Evolutionary conservation across 192 early-diverging fungal species (phyloP).

Genomic region (Coemansia sp.): DNA sequence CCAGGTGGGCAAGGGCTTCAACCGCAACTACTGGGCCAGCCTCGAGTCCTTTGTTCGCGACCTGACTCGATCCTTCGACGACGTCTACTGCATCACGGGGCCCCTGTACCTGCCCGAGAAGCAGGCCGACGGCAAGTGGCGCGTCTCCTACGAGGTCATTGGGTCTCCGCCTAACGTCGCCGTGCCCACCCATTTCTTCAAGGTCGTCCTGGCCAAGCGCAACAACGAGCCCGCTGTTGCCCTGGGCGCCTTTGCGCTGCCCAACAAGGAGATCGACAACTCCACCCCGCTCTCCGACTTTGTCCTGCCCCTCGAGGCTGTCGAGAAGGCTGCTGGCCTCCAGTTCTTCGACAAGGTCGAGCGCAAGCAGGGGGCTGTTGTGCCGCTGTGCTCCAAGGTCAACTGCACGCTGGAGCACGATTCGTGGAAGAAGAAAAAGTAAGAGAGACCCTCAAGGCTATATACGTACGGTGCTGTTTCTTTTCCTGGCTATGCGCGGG

Average conservation of each 20-base stretch:
- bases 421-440: slow-evolving; percentile 37
- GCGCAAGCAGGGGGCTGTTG: slow-evolving; percentile 28
- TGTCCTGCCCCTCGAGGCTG: slow-evolving; percentile 70
- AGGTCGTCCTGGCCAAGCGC: slow-evolving; percentile 74
- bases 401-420: slow-evolving; percentile 45
- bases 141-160: slow-evolving; percentile 86
- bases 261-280: slow-evolving; percentile 73
- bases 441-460: background rate
- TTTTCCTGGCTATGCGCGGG: too few relatives aligned
- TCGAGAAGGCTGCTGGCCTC: slow-evolving; percentile 69
- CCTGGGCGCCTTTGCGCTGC: slow-evolving; percentile 77
- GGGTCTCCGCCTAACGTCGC: slow-evolving; percentile 82
- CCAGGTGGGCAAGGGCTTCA: slow-evolving; percentile 84
- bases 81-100: slow-evolving; percentile 87
- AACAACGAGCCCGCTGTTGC: slow-evolving; percentile 53
- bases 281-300: slow-evolving; percentile 66
- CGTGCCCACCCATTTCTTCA: slow-evolving; percentile 94
- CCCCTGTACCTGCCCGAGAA: slow-evolving; percentile 81
- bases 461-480: background rate
- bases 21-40: slow-evolving; percentile 90
- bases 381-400: slow-evolving; percentile 45
- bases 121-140: slow-evolving; percentile 68
- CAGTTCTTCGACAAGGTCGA: slow-evolving; percentile 68
- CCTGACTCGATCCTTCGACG: slow-evolving; percentile 69
- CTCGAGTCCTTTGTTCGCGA: slow-evolving; percentile 79